A percentile compares a stretch with the other conserved stretches of the same genome.
These are phyloP conservation scores for Trichophyton verrucosum DNA, from an alignment of 2,329 filamentous ascomycete species.

Conservation along the genomic window DNA sequence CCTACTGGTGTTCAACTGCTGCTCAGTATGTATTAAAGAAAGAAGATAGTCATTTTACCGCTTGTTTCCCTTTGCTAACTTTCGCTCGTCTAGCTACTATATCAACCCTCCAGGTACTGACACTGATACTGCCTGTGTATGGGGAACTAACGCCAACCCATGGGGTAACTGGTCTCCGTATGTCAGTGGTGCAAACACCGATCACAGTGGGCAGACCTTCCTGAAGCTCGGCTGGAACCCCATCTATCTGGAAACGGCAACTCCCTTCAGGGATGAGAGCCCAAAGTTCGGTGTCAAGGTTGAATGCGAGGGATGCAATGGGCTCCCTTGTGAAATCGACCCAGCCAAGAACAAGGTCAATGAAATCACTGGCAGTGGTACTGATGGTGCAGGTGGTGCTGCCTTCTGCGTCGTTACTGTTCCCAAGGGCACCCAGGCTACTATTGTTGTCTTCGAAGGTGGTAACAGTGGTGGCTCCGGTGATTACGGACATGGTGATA, in stretches of 20 bases:
- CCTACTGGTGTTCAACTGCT: constrained; percentile 60
- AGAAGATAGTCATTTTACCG: neutral
- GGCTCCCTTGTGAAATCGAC: constrained; percentile 62
- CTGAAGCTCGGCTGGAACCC: constrained; percentile 70
- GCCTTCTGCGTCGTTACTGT: constrained; percentile 69
- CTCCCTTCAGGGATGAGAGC: constrained; percentile 42
- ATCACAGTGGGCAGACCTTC: constrained; percentile 52
- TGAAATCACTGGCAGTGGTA: constrained; percentile 45
- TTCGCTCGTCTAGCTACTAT: constrained; percentile 48
- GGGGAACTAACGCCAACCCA: constrained; percentile 52
- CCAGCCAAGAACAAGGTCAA: constrained; percentile 45
- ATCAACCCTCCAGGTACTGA: constrained; percentile 60
- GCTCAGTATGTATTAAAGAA: constrained; percentile 50
- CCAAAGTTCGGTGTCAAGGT: constrained; percentile 59
- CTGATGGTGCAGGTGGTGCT: constrained; percentile 54
- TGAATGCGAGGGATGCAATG: constrained; percentile 58
- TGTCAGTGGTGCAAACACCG: constrained; percentile 63
- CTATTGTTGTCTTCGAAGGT: constrained; percentile 50
- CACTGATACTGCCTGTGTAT: constrained; percentile 52
- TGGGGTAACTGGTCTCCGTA: constrained; percentile 67
- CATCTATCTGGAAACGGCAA: constrained; percentile 48
- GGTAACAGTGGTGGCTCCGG: constrained; percentile 28
- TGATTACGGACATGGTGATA: constrained; percentile 3
- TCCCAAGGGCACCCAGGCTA: constrained; percentile 51
- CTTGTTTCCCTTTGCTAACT: constrained; percentile 6